These are phyloP conservation scores for Chaetomiaceae sp. DNA, from an alignment of 2,329 filamentous ascomycete genomes.

Conservation along the genomic window DNA sequence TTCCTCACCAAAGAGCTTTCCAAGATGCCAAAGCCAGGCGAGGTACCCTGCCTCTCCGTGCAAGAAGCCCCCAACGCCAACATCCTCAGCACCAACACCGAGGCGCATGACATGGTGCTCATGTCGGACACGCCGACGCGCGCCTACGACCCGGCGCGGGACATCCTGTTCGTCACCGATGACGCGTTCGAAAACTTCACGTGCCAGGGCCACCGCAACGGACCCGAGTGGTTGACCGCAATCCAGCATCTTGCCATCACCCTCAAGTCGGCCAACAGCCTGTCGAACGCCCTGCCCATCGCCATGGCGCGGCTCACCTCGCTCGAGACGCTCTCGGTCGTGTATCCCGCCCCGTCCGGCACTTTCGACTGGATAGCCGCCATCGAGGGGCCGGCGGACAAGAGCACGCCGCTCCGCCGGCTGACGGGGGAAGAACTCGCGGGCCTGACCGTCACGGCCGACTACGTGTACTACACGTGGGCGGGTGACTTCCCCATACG, in stretches of 20 bases:
- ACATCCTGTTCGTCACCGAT: conserved; percentile 3
- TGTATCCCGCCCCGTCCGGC: conserved; percentile 2
- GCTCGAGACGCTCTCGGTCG: conserved; percentile 4
- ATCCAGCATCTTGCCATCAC: conserved; percentile 2
- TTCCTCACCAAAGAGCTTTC: not conserved
- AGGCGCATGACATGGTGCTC: conserved; percentile 3
- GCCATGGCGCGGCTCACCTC: not conserved
- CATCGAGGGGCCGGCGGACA: not conserved
- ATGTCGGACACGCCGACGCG: not conserved
- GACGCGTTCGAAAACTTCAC: not conserved
- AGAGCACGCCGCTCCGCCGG: not conserved
- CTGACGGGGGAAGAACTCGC: not conserved
- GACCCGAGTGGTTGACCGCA: not conserved
- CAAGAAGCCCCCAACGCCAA: not conserved
- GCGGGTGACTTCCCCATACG: not conserved
- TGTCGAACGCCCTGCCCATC: not conserved
- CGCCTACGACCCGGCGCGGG: not conserved
- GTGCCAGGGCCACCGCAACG: not conserved
- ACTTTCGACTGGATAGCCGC: not conserved
- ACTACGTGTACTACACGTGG: conserved; percentile 2
- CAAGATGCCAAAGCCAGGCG: not conserved
- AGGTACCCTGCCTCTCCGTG: not conserved
- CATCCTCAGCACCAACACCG: conserved; percentile 3
- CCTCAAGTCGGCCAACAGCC: not conserved
- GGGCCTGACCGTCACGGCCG: not conserved